A percentile compares a stretch with the other conserved stretches of the same genome.
These are phyloP conservation scores for Fraxinus xanthoxyloides DNA, from an alignment of 305 asterid species.

Conservation along the genomic window DNA sequence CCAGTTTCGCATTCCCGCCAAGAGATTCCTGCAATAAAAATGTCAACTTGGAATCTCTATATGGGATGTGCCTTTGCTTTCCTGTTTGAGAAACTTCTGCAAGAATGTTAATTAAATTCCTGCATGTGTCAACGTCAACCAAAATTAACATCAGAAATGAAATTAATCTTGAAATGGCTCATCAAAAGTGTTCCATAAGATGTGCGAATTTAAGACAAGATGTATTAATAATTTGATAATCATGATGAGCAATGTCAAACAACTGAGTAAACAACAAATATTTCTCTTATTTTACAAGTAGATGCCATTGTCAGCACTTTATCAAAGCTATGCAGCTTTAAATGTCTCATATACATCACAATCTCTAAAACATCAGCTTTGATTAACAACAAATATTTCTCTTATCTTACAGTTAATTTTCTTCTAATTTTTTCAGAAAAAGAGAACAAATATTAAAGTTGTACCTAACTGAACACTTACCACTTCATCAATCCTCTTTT, in stretches of 20 bases:
- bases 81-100: conserved; percentile 99
- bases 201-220: conserved; percentile 9
- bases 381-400: not conserved
- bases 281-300: not conserved
- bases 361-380: conserved; percentile 2
- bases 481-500: not conserved
- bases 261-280: not conserved
- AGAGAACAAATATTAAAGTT: conserved; percentile 8
- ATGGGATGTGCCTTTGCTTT: conserved; percentile 94
- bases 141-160: conserved; percentile 15
- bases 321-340: not conserved
- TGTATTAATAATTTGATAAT: not conserved
- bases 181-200: conserved; percentile 3
- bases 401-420: not conserved
- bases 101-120: conserved; percentile 91
- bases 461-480: not conserved
- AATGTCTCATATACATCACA: not conserved
- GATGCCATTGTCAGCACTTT: not conserved
- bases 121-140: conserved; percentile 34
- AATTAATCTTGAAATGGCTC: conserved; percentile 3
- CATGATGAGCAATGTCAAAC: not conserved
- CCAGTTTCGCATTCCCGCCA: conserved; percentile 97
- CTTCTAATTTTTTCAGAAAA: not conserved
- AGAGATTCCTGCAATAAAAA: conserved; percentile 96
- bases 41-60: conserved; percentile 96